phyloP scores from a whole-genome alignment of 768 basidiomycete genomes.

The Lactarius sp. region DNA sequence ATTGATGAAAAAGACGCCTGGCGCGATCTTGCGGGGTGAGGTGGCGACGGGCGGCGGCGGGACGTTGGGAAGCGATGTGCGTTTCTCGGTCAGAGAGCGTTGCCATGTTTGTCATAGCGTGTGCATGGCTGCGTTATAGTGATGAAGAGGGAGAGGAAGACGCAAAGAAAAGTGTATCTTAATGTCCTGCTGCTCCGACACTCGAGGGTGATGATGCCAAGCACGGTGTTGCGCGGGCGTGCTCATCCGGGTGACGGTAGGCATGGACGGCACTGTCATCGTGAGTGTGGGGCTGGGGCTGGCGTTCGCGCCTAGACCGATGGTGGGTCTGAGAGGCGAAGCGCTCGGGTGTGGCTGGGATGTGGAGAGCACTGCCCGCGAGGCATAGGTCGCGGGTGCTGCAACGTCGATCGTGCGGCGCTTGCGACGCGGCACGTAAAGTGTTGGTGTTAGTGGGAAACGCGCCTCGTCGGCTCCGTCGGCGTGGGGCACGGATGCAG shows the following conservation, averaged over 20 bases:
- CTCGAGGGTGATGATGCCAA: neutral
- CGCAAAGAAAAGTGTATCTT: neutral
- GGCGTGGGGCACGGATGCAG: neutral
- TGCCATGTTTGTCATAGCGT: neutral
- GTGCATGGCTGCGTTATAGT: neutral
- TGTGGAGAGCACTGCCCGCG: neutral
- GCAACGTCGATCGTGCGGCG: constrained; percentile 9
- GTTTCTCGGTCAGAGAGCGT: neutral
- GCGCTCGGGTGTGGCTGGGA: neutral
- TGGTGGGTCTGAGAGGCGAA: neutral
- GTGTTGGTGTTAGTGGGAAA: no score
- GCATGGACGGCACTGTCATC: neutral
- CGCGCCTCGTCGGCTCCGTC: neutral
- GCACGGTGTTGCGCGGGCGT: neutral
- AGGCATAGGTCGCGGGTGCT: neutral
- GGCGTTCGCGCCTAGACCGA: neutral
- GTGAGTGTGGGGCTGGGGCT: neutral
- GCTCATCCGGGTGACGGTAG: no score
- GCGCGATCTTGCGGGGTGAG: constrained; percentile 14
- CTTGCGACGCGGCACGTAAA: constrained; percentile 13
- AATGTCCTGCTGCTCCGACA: neutral
- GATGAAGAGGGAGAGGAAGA: neutral
- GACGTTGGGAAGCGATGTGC: neutral
- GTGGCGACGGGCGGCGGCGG: neutral
- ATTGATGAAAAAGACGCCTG: constrained; percentile 11